Percentiles rank a stretch among this genome's conserved stretches.
Conservation (phyloP, 768 basidiomycete species). For the Lentinus tigrinus region DNA sequence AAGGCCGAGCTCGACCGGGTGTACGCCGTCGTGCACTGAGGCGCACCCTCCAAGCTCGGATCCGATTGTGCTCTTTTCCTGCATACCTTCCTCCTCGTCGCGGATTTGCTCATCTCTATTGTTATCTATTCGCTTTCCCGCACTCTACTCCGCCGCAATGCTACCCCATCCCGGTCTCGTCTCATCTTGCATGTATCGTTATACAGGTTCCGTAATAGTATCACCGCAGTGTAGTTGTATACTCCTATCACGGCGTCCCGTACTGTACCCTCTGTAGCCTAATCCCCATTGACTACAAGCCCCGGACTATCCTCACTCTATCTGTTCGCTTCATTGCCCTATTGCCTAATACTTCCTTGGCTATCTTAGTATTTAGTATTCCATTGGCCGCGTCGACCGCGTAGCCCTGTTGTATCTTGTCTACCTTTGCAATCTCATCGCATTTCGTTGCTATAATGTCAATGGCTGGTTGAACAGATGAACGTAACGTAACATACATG, state of each 20-base stretch:
- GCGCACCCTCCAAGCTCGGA: not conserved
- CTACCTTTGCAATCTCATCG: too few relatives aligned
- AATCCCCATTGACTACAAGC: not conserved
- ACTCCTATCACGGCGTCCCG: not conserved
- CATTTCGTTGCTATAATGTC: too few relatives aligned
- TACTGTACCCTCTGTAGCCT: not conserved
- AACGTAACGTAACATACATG: too few relatives aligned
- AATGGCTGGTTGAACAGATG: too few relatives aligned
- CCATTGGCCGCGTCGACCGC: not conserved
- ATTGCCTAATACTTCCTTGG: not conserved
- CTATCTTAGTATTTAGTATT: not conserved
- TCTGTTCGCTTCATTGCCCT: not conserved
- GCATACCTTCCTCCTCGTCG: not conserved
- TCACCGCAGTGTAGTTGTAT: not conserved
- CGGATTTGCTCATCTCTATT: not conserved
- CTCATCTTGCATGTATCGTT: not conserved
- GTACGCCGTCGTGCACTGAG: constrained; percentile 35
- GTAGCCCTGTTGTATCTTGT: not conserved
- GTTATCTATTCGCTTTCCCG: constrained; percentile 8
- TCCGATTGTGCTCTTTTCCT: not conserved
- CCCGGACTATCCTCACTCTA: not conserved
- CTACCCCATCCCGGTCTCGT: not conserved
- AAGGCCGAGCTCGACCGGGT: constrained; percentile 56
- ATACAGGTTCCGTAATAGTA: not conserved
- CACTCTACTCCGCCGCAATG: not conserved